phyloP scores from a whole-genome alignment of 1,284 basidiomycete genomes.

The Ceratobasidium sp. region DNA sequence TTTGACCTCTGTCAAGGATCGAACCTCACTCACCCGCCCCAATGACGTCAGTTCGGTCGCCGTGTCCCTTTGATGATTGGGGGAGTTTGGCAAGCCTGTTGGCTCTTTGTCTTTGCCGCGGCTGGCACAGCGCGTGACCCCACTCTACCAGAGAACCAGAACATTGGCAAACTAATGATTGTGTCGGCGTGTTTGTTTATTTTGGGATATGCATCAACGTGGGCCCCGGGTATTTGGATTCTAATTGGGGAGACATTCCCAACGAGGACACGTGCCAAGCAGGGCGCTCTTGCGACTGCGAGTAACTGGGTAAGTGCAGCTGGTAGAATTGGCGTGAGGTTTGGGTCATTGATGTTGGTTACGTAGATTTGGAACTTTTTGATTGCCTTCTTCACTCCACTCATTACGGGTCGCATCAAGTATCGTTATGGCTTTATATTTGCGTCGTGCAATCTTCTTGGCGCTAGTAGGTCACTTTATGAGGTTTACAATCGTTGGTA shows the following conservation, averaged over 20 bases:
- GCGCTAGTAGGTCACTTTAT: conserved; percentile 54
- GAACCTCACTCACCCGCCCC: conserved; percentile 9
- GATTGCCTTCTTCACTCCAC: conserved; percentile 79
- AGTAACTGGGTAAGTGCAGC: conserved; percentile 61
- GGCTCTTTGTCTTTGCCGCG: conserved; percentile 82
- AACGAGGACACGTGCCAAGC: conserved; percentile 78
- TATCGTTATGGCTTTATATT: conserved; percentile 72
- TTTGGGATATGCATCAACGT: conserved; percentile 79
- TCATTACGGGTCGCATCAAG: conserved; percentile 66
- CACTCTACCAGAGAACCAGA: conserved; percentile 54
- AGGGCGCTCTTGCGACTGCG: conserved; percentile 76
- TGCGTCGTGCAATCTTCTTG: conserved; percentile 65
- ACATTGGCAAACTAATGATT: conserved; percentile 75
- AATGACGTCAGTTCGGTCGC: conserved; percentile 65
- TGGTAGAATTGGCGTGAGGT: not conserved
- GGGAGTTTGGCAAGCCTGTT: conserved; percentile 76
- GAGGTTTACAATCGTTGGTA: not conserved
- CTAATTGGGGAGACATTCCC: conserved; percentile 82
- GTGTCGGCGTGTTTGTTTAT: conserved; percentile 83
- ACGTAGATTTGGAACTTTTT: conserved; percentile 67
- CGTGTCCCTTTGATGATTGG: conserved; percentile 72
- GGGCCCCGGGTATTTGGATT: conserved; percentile 80
- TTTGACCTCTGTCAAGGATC: conserved; percentile 46
- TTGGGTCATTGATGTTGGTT: not conserved
- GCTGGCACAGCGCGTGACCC: conserved; percentile 76